Conservation (phyloP, 192 early-diverging fungal species). For the Lunasporangiospora selenospora region DNA sequence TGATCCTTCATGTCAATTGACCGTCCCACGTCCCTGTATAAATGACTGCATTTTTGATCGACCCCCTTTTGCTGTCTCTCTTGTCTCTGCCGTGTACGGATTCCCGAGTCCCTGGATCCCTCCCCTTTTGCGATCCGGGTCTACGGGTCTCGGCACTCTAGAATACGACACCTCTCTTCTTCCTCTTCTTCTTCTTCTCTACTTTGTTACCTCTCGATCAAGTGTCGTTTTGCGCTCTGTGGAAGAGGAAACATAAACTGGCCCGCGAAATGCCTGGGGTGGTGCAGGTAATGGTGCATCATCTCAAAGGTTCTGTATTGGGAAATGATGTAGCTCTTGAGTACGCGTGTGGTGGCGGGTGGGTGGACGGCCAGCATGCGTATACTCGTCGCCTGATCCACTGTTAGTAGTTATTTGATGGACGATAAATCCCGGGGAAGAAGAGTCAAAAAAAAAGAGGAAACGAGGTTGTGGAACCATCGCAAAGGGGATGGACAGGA, state of each 20-base stretch:
- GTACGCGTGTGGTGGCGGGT: conserved; percentile 35
- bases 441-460: not conserved
- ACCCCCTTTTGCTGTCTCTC: no score
- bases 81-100: no score
- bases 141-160: no score
- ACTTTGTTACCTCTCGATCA: conserved; percentile 46
- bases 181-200: no score
- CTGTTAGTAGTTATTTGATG: conserved; percentile 5
- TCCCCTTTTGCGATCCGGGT: no score
- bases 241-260: conserved; percentile 50
- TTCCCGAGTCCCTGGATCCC: no score
- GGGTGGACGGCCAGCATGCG: conserved; percentile 37
- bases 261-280: conserved; percentile 45
- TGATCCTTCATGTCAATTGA: no score
- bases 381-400: conserved; percentile 36
- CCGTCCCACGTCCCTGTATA: no score
- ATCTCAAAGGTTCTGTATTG: conserved; percentile 48
- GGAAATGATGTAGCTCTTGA: conserved; percentile 42
- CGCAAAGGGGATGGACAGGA: no score
- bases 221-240: conserved; percentile 41
- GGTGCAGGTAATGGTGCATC: conserved; percentile 49
- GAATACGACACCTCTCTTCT: no score
- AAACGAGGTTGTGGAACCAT: no score
- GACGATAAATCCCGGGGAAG: not conserved
- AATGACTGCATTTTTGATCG: no score